Conservation (phyloP, 192 early-diverging fungal species). For the Coemansia sp. region DNA sequence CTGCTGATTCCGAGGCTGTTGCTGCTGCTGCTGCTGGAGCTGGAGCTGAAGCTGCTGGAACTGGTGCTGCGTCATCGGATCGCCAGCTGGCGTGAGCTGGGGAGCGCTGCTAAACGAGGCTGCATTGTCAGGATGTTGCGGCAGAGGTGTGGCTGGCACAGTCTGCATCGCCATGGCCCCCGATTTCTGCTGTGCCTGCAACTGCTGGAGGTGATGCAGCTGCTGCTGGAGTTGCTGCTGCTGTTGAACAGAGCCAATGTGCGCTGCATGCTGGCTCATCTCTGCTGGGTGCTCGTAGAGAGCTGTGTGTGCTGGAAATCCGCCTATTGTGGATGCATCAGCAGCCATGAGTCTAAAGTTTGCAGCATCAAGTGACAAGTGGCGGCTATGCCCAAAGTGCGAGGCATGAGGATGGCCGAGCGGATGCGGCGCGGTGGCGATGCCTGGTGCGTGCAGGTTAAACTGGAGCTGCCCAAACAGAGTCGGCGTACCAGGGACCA, state of each 20-base stretch:
- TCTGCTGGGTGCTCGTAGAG: slow-evolving; percentile 12
- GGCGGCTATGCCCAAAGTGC: slow-evolving; percentile 36
- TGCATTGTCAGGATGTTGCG: background rate
- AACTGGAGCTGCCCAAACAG: slow-evolving; percentile 37
- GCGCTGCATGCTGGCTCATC: slow-evolving; percentile 10
- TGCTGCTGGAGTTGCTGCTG: slow-evolving; percentile 17
- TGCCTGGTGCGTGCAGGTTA: background rate
- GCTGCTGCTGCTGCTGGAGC: too few relatives aligned
- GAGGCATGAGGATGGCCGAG: slow-evolving; percentile 14
- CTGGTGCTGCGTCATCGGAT: slow-evolving; percentile 16
- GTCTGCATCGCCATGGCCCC: slow-evolving; percentile 7
- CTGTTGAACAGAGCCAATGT: slow-evolving; percentile 3
- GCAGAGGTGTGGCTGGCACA: slow-evolving; percentile 30
- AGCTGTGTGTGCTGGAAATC: slow-evolving; percentile 10
- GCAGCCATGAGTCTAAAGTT: slow-evolving; percentile 22
- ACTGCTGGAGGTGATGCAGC: slow-evolving; percentile 17
- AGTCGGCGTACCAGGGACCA: slow-evolving; percentile 29
- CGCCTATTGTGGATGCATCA: slow-evolving; percentile 9
- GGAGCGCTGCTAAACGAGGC: background rate
- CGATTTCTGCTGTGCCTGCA: slow-evolving; percentile 13
- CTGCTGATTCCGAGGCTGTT: background rate
- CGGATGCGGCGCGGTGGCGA: background rate
- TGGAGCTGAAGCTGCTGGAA: slow-evolving; percentile 2
- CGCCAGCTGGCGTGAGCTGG: slow-evolving; percentile 16
- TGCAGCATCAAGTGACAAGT: slow-evolving; percentile 38